phyloP scores from a whole-genome alignment of 1,139 yeast genomes.

The Geotrichum bryndzae region DNA sequence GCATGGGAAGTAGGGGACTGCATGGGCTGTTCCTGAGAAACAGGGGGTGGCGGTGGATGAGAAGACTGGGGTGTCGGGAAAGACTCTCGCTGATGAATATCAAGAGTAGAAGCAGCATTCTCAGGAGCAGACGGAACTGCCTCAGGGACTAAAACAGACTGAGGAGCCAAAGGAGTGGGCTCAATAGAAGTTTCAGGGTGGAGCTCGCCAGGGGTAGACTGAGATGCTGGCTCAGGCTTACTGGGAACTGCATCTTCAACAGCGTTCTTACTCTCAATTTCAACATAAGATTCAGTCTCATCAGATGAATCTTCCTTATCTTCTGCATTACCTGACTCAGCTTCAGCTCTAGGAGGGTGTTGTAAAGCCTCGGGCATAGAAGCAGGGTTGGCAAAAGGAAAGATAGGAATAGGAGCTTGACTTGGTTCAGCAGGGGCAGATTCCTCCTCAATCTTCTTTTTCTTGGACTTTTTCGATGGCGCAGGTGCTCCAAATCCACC shows the following conservation, averaged over 20 bases:
- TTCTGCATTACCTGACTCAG: not conserved
- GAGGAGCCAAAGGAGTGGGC: not conserved
- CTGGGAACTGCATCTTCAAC: not conserved
- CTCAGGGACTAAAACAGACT: not conserved
- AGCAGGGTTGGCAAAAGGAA: conserved; percentile 45
- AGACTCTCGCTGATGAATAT: not conserved
- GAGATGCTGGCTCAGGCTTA: not conserved
- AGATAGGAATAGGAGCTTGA: conserved; percentile 43
- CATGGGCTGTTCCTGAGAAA: not conserved
- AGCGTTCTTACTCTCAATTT: not conserved
- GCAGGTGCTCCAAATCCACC: conserved; percentile 20
- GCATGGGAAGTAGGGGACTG: not conserved
- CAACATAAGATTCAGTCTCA: not conserved
- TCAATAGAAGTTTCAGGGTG: not conserved
- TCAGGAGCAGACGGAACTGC: conserved; percentile 2
- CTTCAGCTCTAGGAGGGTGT: conserved; percentile 6
- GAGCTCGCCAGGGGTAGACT: not conserved
- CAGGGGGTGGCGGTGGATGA: conserved; percentile 3
- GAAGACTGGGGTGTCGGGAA: not conserved
- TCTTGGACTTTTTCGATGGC: conserved; percentile 8
- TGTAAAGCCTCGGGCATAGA: conserved; percentile 11
- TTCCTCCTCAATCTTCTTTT: conserved; percentile 27
- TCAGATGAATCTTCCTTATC: not conserved
- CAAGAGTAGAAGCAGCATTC: not conserved
- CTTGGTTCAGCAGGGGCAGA: conserved; percentile 19